Evolutionary conservation across 805 yeast species (phyloP), one percentile per base, ranked within the genome.

Genomic region (Metschnikowia cubensis): DNA sequence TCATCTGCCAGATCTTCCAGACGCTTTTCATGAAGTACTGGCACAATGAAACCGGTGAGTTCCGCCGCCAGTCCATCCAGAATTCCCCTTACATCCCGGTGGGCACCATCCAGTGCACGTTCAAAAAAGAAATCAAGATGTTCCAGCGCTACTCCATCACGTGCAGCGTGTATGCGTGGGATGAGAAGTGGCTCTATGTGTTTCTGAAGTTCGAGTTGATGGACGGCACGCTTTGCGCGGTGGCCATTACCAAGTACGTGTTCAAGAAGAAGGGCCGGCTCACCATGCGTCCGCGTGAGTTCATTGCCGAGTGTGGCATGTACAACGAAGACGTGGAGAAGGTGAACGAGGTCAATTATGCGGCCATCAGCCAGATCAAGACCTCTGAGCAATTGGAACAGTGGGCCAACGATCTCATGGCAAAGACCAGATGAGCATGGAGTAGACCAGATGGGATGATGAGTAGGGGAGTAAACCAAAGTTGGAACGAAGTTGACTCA

Each of bases 151-250:
- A 83, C 63, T 55, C 68, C 3, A 73, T 91, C 20, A 70, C 72
- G 34, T 77, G 86, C 2, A 71, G 81, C 35, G 76, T 91, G 17
- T 63, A 87, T 5, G 85, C 92, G 6, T 90, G 96, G 96, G 94
- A 88, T 68, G 74, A 79, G 33, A 91, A 90, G 66, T 89, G 97
- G 96, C 59, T 91, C 13, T 90, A 82, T 61, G 77, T 88, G 11
- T 55, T 86, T 21, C 80, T 86, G 38, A 76, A 80, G 59, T 89
- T 89, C 60, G 61, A 59, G 37, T 50, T 52, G 32, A 8, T 48
- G 3, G 41, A 38, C 40, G 63, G 67, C 36, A 58, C 59, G 32
- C 55, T 78, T 25, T 77, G 82, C 58, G 82, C 89, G 0, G 69
- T 82, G 18, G 81, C 85, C 1, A 63, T 89, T 22, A 85, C 96